Conservation (phyloP, 2,329 filamentous ascomycete genomes). For the Corniculantispora saksenae region DNA sequence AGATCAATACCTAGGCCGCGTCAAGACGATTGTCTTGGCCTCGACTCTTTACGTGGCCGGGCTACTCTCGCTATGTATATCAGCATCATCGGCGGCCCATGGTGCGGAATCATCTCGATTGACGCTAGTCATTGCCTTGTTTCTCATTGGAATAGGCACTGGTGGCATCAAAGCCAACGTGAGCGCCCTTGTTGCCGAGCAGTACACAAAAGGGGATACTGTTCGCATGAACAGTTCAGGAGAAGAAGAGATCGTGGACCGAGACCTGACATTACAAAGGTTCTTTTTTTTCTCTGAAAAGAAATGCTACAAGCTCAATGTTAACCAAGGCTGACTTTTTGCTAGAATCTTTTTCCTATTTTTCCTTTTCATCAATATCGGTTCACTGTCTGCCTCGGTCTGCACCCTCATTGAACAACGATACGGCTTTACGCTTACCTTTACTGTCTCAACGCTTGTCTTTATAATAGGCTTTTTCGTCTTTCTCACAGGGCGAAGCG, state of each 20-base stretch:
- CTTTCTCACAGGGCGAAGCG: conserved; percentile 48
- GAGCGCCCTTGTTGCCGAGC: conserved; percentile 61
- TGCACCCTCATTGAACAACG: conserved; percentile 69
- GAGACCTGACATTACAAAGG: too few species aligned
- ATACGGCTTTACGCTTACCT: conserved; percentile 69
- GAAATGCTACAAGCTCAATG: too few species aligned
- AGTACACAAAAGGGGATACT: too few species aligned
- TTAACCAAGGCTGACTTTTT: too few species aligned
- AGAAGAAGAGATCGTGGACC: too few species aligned
- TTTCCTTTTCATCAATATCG: conserved; percentile 75
- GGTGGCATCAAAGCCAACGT: conserved; percentile 71
- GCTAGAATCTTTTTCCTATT: too few species aligned
- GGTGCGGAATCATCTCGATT: conserved; percentile 48
- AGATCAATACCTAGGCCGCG: conserved; percentile 60
- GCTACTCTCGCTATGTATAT: conserved; percentile 54
- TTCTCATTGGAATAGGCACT: conserved; percentile 66
- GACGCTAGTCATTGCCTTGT: conserved; percentile 56
- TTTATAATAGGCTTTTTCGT: conserved; percentile 62
- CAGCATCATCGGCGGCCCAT: conserved; percentile 43
- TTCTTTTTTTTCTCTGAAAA: too few species aligned
- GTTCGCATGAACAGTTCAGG: too few species aligned
- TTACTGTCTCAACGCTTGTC: conserved; percentile 56
- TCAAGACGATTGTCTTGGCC: conserved; percentile 62
- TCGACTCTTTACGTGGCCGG: conserved; percentile 59
- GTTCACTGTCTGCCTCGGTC: conserved; percentile 66